These are phyloP conservation scores for Coemansia sp. DNA, from an alignment of 192 early-diverging fungal genomes.

Conservation along the genomic window DNA sequence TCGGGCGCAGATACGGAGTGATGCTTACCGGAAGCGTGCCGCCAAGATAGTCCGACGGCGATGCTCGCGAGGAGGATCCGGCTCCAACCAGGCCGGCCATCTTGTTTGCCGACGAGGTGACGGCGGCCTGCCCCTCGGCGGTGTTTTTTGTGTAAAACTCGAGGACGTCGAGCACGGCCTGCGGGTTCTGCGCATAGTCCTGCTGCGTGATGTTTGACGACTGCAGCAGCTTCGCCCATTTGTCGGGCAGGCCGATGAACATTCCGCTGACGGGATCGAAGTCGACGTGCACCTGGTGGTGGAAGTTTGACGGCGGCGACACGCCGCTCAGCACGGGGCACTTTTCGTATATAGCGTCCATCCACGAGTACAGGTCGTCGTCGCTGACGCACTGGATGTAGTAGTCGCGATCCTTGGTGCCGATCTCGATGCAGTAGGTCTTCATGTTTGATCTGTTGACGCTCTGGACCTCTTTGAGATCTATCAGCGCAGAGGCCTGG, in stretches of 20 bases:
- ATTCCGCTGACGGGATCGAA: conserved; percentile 57
- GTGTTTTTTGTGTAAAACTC: conserved; percentile 96
- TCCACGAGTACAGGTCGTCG: conserved; percentile 97
- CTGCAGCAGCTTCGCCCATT: conserved; percentile 92
- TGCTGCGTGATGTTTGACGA: conserved; percentile 94
- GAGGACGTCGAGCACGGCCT: conserved; percentile 95
- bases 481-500: conserved; percentile 84
- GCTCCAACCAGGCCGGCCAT: conserved; percentile 54
- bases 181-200: conserved; percentile 96
- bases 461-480: conserved; percentile 87
- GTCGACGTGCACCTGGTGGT: conserved; percentile 57
- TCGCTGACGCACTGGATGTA: conserved; percentile 91
- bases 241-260: conserved; percentile 82
- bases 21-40: conserved; percentile 6
- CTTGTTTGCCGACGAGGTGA: conserved; percentile 47
- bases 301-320: conserved; percentile 55
- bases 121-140: conserved; percentile 40
- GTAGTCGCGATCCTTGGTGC: conserved; percentile 90
- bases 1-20: background rate
- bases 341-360: conserved; percentile 92
- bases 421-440: conserved; percentile 91
- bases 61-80: conserved; percentile 23
- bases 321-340: conserved; percentile 49
- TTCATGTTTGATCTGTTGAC: conserved; percentile 88
- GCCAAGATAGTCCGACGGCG: conserved; percentile 16